phyloP scores from a whole-genome alignment of 257 asterid species.

The Solanum gandarillasii region DNA sequence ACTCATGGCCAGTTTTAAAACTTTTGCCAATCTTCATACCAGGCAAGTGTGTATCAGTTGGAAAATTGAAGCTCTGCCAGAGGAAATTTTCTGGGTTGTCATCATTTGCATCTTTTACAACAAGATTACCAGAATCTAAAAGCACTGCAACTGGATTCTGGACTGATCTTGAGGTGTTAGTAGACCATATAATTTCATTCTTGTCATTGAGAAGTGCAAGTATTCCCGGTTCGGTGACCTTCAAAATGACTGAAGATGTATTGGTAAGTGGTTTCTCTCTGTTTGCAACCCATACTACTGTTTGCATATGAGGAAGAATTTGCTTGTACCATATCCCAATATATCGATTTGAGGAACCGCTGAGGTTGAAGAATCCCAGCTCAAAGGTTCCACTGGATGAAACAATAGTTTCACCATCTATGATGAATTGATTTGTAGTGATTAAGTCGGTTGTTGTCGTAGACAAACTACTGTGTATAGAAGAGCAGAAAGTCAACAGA shows the following conservation, averaged over 20 bases:
- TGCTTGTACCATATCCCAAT: not conserved
- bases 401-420: not conserved
- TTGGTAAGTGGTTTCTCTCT: not conserved
- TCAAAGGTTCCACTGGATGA: not conserved
- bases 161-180: constrained; percentile 4
- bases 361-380: not conserved
- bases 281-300: not conserved
- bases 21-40: constrained; percentile 21
- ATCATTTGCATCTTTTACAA: constrained; percentile 18
- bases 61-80: constrained; percentile 24
- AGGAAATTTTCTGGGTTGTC: not conserved
- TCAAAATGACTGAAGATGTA: not conserved
- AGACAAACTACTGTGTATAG: not conserved
- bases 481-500: not conserved
- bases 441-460: not conserved
- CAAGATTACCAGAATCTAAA: constrained; percentile 27
- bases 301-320: not conserved
- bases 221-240: not conserved
- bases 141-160: constrained; percentile 10
- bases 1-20: constrained; percentile 7
- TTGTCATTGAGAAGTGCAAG: not conserved
- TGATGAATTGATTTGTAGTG: not conserved
- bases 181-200: constrained; percentile 5
- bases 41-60: constrained; percentile 13
- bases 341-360: not conserved